A percentile compares a stretch with the other conserved stretches of the same genome.
phyloP scores from a whole-genome alignment of 208 protist genomes.

The Phytomonas francai region DNA sequence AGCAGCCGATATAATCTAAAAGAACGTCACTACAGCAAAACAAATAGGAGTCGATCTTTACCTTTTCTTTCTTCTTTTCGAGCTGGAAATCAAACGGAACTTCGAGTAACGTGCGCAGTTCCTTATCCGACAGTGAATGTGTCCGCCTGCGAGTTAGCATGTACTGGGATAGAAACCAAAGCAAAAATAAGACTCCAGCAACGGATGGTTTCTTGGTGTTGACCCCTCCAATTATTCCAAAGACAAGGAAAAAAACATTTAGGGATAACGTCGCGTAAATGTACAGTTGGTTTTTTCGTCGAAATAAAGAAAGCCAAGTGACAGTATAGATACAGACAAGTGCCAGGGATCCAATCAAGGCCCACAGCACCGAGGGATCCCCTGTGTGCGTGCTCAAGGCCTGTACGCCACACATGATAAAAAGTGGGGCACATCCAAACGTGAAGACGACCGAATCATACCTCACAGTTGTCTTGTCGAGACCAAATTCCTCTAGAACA shows the following conservation, averaged over 20 bases:
- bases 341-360: constrained; percentile 38
- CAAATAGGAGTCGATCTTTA: constrained; percentile 59
- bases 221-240: constrained; percentile 51
- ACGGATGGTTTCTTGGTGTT: constrained; percentile 19
- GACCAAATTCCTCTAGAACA: constrained; percentile 78
- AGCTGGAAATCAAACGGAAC: constrained; percentile 16
- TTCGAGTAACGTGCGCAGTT: constrained; percentile 29
- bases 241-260: constrained; percentile 35
- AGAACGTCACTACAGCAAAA: constrained; percentile 71
- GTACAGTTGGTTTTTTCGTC: constrained; percentile 57
- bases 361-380: constrained; percentile 51
- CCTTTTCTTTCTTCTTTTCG: constrained; percentile 20
- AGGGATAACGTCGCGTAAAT: constrained; percentile 46
- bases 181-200: constrained; percentile 29
- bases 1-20: constrained; percentile 60
- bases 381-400: constrained; percentile 41
- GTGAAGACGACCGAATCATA: constrained; percentile 74
- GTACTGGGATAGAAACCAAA: constrained; percentile 62
- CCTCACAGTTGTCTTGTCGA: constrained; percentile 63
- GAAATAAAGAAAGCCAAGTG: constrained; percentile 63
- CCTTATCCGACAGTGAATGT: constrained; percentile 46
- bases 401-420: constrained; percentile 58
- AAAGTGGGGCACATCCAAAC: constrained; percentile 68
- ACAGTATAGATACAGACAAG: constrained; percentile 58
- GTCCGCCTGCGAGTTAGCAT: constrained; percentile 73